Evolutionary conservation across 2,329 filamentous ascomycete genomes (phyloP).

Genomic region (Penicillium sp.): DNA sequence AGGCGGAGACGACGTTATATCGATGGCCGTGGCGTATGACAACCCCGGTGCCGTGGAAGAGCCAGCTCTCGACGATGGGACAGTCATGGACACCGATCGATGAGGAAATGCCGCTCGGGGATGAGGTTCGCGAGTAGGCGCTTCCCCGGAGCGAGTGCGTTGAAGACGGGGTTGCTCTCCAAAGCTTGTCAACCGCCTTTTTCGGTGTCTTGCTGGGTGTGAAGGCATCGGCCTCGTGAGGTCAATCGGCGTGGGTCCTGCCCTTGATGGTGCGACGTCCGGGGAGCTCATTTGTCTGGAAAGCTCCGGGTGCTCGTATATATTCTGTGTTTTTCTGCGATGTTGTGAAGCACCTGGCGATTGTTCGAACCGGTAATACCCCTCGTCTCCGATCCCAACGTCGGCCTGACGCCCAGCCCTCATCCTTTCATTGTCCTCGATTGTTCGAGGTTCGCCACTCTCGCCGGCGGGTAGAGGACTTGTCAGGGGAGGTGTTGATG

Average conservation of each 20-base stretch:
- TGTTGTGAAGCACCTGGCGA: background rate
- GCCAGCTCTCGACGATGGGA: slow-evolving; percentile 14
- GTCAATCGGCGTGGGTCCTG: background rate
- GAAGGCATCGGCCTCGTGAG: background rate
- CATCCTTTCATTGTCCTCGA: background rate
- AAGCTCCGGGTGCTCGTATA: background rate
- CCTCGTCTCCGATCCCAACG: background rate
- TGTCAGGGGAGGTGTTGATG: slow-evolving; percentile 3
- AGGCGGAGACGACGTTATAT: slow-evolving; percentile 33
- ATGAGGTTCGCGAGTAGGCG: background rate
- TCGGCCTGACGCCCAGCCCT: background rate
- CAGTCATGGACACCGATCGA: slow-evolving; percentile 24
- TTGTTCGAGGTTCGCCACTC: background rate
- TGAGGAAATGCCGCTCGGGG: slow-evolving; percentile 21
- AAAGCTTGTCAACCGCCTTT: slow-evolving; percentile 42
- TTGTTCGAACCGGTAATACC: background rate
- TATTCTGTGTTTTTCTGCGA: background rate
- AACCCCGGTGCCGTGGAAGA: slow-evolving; percentile 23
- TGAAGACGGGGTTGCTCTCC: slow-evolving; percentile 27
- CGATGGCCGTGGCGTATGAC: slow-evolving; percentile 34
- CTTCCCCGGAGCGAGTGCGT: slow-evolving; percentile 9
- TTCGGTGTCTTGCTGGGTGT: slow-evolving; percentile 32
- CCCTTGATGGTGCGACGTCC: background rate
- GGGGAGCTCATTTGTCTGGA: background rate
- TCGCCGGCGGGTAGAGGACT: background rate